These are phyloP conservation scores for Acacia acuminata DNA, from an alignment of 306 rosid species.

Conservation along the genomic window DNA sequence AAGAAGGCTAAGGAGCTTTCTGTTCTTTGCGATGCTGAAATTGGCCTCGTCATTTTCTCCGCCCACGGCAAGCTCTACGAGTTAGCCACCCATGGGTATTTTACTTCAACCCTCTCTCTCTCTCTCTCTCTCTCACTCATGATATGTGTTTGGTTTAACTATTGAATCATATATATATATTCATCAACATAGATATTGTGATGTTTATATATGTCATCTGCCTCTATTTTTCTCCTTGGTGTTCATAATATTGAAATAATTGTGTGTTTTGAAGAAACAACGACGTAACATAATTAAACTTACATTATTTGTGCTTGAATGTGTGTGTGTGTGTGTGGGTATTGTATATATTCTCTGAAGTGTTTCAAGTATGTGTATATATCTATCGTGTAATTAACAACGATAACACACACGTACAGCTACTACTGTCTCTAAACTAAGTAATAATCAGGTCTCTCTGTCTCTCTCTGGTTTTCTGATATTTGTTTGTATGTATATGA, in stretches of 20 bases:
- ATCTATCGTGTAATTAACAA: too few species aligned
- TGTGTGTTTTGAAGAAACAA: background rate
- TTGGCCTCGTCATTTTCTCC: slow-evolving; percentile 89
- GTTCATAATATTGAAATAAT: background rate
- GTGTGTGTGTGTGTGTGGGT: too few species aligned
- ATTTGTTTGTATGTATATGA: background rate
- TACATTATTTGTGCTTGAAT: too few species aligned
- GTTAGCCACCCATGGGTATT: slow-evolving; percentile 80
- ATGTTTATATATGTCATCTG: background rate
- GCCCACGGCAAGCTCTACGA: slow-evolving; percentile 92
- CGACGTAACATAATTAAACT: too few species aligned
- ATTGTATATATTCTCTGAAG: background rate
- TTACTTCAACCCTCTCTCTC: background rate
- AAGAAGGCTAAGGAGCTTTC: slow-evolving; percentile 98
- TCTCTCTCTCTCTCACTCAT: too few species aligned
- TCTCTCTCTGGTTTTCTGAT: background rate
- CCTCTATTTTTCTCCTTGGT: background rate
- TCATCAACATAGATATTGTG: too few species aligned
- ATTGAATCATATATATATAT: background rate
- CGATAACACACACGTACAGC: too few species aligned
- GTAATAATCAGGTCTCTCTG: background rate
- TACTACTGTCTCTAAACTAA: background rate
- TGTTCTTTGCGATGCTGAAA: slow-evolving; percentile 89
- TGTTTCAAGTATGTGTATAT: background rate
- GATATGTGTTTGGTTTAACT: too few species aligned